Evolutionary conservation across 2,329 filamentous ascomycete species (phyloP), one percentile per base, ranked within the genome.

Genomic region (Volutella citrinella): DNA sequence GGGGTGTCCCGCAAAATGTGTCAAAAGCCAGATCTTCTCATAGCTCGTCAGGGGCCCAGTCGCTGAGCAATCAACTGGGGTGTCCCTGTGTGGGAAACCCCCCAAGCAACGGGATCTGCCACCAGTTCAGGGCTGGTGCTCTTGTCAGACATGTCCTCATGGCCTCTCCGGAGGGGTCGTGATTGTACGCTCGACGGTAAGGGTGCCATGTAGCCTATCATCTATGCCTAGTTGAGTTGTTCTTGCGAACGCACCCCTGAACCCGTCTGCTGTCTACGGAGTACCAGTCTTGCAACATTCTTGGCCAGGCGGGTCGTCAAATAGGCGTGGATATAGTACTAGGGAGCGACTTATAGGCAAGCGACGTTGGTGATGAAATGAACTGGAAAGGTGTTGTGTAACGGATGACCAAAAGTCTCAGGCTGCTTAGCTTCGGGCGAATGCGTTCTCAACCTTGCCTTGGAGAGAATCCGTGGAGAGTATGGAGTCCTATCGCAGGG

Each of bases 211-310:
- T 43, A 40, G 30, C 29, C 26, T 34, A 40, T 31, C 42, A 34
- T 31, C 46, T 47, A 57, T 57, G 47, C 59, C 57, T 49, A 58
- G 52, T 57, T 34, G 32, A 59, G 59, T 43, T 46, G 51, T 40
- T 42, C 54, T 62, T 62, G 59, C 57, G 57, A 61, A 38, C 36
- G 32, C 12, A 52, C 41, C 48, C 42, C 40, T 43, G 30, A 36
- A 33, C 20, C 21, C 19, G 36, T 40, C 38, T 36, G 34, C 31
- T 35, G n/a, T n/a, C n/a, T n/a, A n/a, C n/a, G n/a, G n/a, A n/a
- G n/a, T n/a, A n/a, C n/a, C n/a, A n/a, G n/a, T n/a, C n/a, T n/a
- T n/a, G n/a, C n/a, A n/a, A n/a, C n/a, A n/a, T n/a, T n/a, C n/a
- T n/a, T n/a, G n/a, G n/a, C n/a, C n/a, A n/a, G n/a, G n/a, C n/a